Conservation (phyloP, 352 stramenopile species). For the Elongisporangium undulatum region DNA sequence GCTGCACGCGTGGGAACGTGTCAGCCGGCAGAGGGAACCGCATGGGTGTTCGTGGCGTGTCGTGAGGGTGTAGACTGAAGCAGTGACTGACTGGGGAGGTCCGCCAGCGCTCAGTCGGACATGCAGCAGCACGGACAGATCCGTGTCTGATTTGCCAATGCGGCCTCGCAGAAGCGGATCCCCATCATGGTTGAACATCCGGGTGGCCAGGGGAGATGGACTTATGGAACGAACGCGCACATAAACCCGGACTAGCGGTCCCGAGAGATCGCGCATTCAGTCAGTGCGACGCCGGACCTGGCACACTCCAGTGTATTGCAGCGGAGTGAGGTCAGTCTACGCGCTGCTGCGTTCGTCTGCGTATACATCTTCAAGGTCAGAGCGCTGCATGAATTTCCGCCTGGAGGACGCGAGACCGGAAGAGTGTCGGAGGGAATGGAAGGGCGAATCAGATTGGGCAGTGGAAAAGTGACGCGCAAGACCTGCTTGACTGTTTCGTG, state of each 20-base stretch:
- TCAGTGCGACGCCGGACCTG: not conserved
- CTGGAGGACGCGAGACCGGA: not conserved
- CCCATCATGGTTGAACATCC: not conserved
- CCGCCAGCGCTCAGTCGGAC: conserved; percentile 82
- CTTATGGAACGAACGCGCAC: not conserved
- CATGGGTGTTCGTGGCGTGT: conserved; percentile 6
- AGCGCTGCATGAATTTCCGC: not conserved
- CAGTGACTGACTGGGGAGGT: conserved; percentile 55
- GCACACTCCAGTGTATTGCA: not conserved
- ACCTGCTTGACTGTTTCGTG: not conserved
- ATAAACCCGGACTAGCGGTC: not conserved
- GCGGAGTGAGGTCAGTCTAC: not conserved
- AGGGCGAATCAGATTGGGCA: not conserved
- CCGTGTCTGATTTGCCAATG: not conserved
- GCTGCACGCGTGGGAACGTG: conserved; percentile 36
- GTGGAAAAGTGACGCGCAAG: not conserved
- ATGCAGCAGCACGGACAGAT: conserved; percentile 91
- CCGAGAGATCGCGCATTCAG: not conserved
- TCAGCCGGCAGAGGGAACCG: conserved; percentile 25
- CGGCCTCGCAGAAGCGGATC: not conserved
- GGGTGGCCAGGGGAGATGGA: not conserved
- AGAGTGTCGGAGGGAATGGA: not conserved
- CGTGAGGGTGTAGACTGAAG: conserved; percentile 1
- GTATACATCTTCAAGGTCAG: not conserved
- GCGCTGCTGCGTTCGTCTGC: not conserved